Base-by-base conservation (phyloP, 176 grass and related monocot species). In the Oryza officinalis region DNA sequence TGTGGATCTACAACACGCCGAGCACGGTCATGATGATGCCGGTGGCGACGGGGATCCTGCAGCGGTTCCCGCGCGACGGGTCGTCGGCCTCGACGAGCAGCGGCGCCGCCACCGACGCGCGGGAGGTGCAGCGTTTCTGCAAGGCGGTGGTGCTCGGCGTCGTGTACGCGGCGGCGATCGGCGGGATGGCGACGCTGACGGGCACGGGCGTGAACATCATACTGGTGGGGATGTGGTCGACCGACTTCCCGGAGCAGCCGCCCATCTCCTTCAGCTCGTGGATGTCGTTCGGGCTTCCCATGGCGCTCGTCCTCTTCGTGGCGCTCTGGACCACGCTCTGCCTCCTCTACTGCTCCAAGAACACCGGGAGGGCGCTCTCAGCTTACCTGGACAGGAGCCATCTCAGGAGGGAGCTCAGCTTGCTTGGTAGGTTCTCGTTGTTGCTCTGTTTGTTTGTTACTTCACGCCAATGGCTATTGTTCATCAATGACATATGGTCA, bases 1-100 rank as follows among this genome's bases (percentile, higher is more conserved):
- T 97, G 92, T 97, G 94, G 94, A 97, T 97, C 88, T 90, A 97
- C 83, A 97, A 94, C 92, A 97, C 95, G 70, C 59, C 95, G 0
- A 84, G 92, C 38, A 89, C 92, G 1, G 81, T 97, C 20, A 97
- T 97, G 95, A 97, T 97, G 90, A 94, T 94, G 73, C 92, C 90
- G 3, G 90, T 97, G 25, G 94, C 92, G 10, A 97, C 81, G 28
- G 95, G 95, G 23, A 91, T 97, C 35, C 88, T 97, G 63, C 92
- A 97, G 80, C 45, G 89, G 74, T 31, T 96, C 7, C 96, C 96
- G 18, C 63, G n/a, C 17, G 68, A 17, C 23, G 47, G 77, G 23
- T 6, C 3, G 54, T 4, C 13, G 72, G 4, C 60, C 63, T 32
- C 7, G 89, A 67, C 13, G 28, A 30, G 4, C 15, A 52, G 8